Evolutionary conservation across 2,329 filamentous ascomycete species (phyloP), one percentile per base, ranked within the genome.

Genomic region (Coniella lustricola): DNA sequence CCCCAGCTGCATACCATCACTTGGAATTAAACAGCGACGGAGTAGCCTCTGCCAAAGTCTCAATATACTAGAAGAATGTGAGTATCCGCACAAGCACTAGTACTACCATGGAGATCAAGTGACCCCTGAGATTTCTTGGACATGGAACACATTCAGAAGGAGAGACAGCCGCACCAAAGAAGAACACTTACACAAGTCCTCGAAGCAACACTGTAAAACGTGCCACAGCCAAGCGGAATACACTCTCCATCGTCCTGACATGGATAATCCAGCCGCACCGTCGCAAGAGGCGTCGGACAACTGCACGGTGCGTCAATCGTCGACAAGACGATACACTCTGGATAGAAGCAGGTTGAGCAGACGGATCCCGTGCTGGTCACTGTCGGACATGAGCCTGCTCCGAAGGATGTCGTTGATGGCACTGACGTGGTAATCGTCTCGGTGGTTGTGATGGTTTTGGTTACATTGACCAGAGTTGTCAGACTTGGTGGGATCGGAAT

Each of bases 201-300:
- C 3, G 8, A 36, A 4, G 21, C 20, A n/a, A 33, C 18, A 7
- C 20, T 35, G 36, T 46, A 46, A 4, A 35, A 7, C 22, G 44
- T 46, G 5, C 29, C 36, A 20, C 44, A 46, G 36, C 29, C 34
- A 29, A 10, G 5, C 25, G 25, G 25, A 17, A 2, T 29, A 29
- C n/a, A 31, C 14, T 36, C 34, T 3, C 36, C 35, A 13, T 14
- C 37, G 13, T 7, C 33, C 36, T 4, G 22, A 22, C 44, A 46
- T 13, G 29, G 31, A 34, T 40, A 46, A 20, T 38, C 25, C 7
- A 14, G 9, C 3, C 14, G 3, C 14, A 46, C 31, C 2, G 44
- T 46, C 36, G 12, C 22, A 18, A 46, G 29, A 13, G 44, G 22
- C 14, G 44, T 35, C 32, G 44, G 36, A 16, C 44, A 46, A 10